Evolutionary conservation across 768 basidiomycete species (phyloP).

Genomic region (Macrolepiota fuliginosa): DNA sequence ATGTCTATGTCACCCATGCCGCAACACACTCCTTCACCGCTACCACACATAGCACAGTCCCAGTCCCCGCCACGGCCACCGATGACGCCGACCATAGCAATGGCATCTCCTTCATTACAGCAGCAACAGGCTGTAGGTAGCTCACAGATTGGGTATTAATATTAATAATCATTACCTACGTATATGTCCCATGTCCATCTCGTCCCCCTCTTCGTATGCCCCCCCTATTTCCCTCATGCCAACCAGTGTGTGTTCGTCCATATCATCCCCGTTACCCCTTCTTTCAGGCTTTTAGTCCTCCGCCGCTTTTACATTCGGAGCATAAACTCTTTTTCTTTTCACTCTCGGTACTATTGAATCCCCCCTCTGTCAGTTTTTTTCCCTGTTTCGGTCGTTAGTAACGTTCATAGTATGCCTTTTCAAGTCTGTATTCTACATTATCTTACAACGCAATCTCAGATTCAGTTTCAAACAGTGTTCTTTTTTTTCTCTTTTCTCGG

Average conservation of each 20-base stretch:
- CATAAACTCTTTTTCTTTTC: not conserved
- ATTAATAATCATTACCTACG: not conserved
- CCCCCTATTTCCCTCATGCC: not conserved
- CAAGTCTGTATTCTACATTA: conserved; percentile 12
- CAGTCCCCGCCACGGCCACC: conserved; percentile 51
- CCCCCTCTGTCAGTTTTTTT: conserved; percentile 8
- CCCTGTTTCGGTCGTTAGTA: not conserved
- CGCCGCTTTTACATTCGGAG: not conserved
- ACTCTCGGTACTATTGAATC: not conserved
- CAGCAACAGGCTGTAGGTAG: conserved; percentile 52
- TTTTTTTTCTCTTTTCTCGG: conserved; percentile 11
- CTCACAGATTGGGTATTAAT: conserved; percentile 51
- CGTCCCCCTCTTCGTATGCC: not conserved
- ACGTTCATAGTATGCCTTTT: conserved; percentile 10
- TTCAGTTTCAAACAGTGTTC: conserved; percentile 2
- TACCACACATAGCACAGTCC: conserved; percentile 40
- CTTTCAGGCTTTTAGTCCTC: not conserved
- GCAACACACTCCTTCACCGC: conserved; percentile 46
- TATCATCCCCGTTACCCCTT: conserved; percentile 5
- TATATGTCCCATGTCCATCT: too few species aligned
- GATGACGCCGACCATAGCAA: conserved; percentile 49
- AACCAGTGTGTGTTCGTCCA: not conserved
- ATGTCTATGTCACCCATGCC: conserved; percentile 50
- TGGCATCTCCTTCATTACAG: conserved; percentile 54
- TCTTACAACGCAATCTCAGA: conserved; percentile 17